Evolutionary conservation across 257 asterid species (phyloP), one percentile per base, ranked within the genome.

Genomic region (Gentiana macrophylla): DNA sequence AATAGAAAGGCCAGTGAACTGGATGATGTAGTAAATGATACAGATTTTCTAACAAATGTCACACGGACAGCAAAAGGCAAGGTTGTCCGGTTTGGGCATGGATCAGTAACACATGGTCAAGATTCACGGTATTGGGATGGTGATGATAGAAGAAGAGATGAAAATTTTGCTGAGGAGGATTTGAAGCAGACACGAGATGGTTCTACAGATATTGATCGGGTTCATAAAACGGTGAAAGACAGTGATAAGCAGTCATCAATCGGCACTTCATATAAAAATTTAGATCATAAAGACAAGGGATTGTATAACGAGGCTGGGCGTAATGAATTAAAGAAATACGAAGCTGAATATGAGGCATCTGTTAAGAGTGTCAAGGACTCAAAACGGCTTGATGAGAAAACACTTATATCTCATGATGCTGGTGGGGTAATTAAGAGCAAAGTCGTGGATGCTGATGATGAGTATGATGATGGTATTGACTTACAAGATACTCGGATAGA

Each of bases 101-200:
- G 96, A 50, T 92, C 95, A 48, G 77, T 67, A 62, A 66, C 66
- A 44, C 87, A 77, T 64, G 97, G 94, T 38, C 69, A 80, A 69
- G 99, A 92, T 76, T 92, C 99, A 38, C 78, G 84, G 57, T 77
- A 92, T 75, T 86, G 99, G 99, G 97, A 86, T 79, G 80, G 74
- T 72, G 99, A 92, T 74, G 96, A 84, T 67, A 80, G 97, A 70
- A 86, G 94, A 77, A 84, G 99, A 66, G 96, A 89, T 67, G 82
- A 70, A 8, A 91, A 86, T 72, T 88, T 88, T 57, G 78, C 52
- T 32, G 97, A 82, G 75, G 92, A 81, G 70, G 91, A 79, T 61
- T 62, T 71, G 70, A 83, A 76, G 69, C 68, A 56, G 67, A 49
- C 56, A 44, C 76, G 59, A 57, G 82, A 73, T 62, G 74, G 48